Conservation (phyloP, 495 filamentous ascomycete genomes). For the Amniculicola lignicola region DNA sequence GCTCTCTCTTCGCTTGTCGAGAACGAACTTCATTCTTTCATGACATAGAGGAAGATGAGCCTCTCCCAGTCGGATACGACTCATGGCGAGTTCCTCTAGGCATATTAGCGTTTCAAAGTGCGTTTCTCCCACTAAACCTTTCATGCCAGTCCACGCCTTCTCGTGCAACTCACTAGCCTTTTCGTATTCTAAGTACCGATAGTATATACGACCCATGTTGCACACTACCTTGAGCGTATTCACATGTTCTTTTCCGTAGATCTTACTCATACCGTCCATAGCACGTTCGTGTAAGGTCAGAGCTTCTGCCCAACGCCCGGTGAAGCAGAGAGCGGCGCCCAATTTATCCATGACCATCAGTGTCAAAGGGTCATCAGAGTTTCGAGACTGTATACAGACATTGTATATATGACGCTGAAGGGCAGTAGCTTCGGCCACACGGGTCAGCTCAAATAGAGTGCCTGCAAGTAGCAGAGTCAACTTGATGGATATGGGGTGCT, state of each 20-base stretch:
- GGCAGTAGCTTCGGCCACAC: background rate
- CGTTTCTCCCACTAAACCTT: background rate
- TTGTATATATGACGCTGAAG: background rate
- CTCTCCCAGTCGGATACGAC: background rate
- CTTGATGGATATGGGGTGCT: background rate
- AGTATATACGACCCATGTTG: background rate
- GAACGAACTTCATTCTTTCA: background rate
- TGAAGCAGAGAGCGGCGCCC: background rate
- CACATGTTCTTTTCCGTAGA: background rate
- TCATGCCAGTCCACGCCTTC: background rate
- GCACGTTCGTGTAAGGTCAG: background rate
- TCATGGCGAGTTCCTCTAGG: background rate
- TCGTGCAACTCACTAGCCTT: background rate
- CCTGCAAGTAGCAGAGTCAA: background rate
- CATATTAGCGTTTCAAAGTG: background rate
- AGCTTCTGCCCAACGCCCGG: background rate
- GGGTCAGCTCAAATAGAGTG: background rate
- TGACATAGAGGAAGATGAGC: background rate
- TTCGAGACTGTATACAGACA: background rate
- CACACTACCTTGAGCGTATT: background rate
- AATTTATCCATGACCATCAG: background rate
- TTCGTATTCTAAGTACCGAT: background rate
- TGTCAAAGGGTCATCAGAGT: background rate
- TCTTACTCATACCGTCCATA: background rate
- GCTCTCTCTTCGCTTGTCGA: background rate